These are phyloP conservation scores for Boletus edulis DNA, from an alignment of 768 basidiomycete genomes.

Conservation along the genomic window DNA sequence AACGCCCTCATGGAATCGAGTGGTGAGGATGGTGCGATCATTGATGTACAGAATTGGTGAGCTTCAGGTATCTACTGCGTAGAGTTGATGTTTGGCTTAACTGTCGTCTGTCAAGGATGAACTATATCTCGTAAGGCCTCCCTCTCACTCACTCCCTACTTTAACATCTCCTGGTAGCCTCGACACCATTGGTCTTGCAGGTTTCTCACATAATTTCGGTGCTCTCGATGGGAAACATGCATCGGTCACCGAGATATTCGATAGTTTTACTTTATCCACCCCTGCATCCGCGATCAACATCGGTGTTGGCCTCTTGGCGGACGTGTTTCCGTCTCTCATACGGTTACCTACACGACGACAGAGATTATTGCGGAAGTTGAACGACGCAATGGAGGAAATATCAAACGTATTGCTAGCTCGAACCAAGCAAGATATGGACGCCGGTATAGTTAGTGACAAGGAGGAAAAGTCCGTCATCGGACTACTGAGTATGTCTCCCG, in stretches of 20 bases:
- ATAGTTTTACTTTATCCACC: slow-evolving; percentile 29
- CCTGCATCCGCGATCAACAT: slow-evolving; percentile 24
- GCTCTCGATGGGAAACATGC: slow-evolving; percentile 48
- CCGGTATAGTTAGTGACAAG: slow-evolving; percentile 15
- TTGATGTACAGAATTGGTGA: slow-evolving; percentile 38
- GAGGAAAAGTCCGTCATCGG: slow-evolving; percentile 29
- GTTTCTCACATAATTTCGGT: slow-evolving; percentile 60
- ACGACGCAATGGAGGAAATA: slow-evolving; percentile 37
- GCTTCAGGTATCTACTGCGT: not conserved
- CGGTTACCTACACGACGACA: slow-evolving; percentile 37
- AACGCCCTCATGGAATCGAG: slow-evolving; percentile 24
- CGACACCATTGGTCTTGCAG: slow-evolving; percentile 58
- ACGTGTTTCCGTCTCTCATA: slow-evolving; percentile 35
- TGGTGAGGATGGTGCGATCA: slow-evolving; percentile 21
- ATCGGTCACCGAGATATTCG: slow-evolving; percentile 40
- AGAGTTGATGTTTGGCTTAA: not conserved
- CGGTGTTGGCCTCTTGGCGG: slow-evolving; percentile 35
- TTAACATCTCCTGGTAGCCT: slow-evolving; percentile 31
- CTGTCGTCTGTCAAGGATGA: slow-evolving; percentile 27
- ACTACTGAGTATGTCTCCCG: slow-evolving; percentile 18
- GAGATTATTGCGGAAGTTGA: slow-evolving; percentile 30
- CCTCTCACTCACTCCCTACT: not conserved
- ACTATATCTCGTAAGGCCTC: slow-evolving; percentile 29
- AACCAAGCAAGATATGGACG: slow-evolving; percentile 34
- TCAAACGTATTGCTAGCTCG: slow-evolving; percentile 39